Conservation (phyloP, 495 filamentous ascomycete species). For the Aspergillus panamensis region DNA sequence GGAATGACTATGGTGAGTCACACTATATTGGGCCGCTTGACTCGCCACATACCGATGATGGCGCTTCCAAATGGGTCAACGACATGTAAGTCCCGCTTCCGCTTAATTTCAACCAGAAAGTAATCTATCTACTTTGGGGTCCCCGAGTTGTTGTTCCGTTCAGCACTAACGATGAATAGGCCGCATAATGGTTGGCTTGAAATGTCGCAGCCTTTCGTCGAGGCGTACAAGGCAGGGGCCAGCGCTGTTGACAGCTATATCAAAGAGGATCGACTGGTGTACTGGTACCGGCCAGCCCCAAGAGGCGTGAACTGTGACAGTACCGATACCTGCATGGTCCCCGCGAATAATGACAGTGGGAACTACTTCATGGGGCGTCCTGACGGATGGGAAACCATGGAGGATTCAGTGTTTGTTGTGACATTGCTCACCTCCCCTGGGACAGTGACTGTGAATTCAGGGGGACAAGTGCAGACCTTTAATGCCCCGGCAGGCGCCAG, state of each 20-base stretch:
- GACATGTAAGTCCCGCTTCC: conserved; percentile 46
- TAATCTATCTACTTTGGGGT: too few relatives aligned
- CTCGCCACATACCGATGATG: conserved; percentile 54
- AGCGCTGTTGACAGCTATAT: conserved; percentile 39
- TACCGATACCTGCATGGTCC: conserved; percentile 50
- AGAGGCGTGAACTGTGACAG: conserved; percentile 47
- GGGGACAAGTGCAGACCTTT: conserved; percentile 41
- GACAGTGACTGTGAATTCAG: conserved; percentile 46
- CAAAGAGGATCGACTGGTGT: conserved; percentile 51
- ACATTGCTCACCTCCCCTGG: conserved; percentile 48
- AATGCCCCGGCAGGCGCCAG: conserved; percentile 50
- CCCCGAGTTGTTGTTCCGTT: neutral
- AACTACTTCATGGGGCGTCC: conserved; percentile 58
- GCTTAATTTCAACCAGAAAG: neutral
- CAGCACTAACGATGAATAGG: conserved; percentile 18
- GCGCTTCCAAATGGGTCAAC: conserved; percentile 58
- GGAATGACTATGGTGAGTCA: conserved; percentile 69
- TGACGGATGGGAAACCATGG: conserved; percentile 50
- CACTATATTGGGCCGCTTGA: conserved; percentile 50
- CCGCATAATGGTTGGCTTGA: conserved; percentile 58
- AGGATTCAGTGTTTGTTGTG: conserved; percentile 55
- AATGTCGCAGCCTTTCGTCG: conserved; percentile 57
- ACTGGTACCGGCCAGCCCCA: conserved; percentile 56
- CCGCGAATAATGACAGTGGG: conserved; percentile 41
- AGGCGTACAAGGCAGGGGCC: conserved; percentile 55